A percentile compares a stretch with the other conserved stretches of the same genome.
Evolutionary conservation across 2,329 filamentous ascomycete species (phyloP).

Genomic region (Ciborinia camelliae): DNA sequence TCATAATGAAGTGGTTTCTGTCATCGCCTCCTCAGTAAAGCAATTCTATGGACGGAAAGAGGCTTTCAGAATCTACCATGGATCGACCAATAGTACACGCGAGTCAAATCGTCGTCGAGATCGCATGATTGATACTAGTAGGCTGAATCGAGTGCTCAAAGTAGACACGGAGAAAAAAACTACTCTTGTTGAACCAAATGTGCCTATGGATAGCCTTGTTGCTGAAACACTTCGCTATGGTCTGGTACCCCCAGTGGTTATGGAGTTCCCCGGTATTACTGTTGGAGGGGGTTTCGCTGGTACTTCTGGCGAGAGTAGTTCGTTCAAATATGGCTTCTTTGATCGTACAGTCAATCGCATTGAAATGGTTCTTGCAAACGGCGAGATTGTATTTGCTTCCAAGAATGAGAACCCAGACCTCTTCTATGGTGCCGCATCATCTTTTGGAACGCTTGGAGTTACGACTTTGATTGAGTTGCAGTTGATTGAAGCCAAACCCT

Average conservation of each 20-base stretch:
- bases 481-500: constrained; percentile 50
- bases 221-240: constrained; percentile 51
- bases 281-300: constrained; percentile 64
- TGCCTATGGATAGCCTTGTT: constrained; percentile 63
- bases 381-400: constrained; percentile 50
- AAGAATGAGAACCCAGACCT: constrained; percentile 48
- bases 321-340: constrained; percentile 63
- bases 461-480: constrained; percentile 57
- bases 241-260: constrained; percentile 60
- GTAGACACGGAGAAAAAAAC: constrained; percentile 43
- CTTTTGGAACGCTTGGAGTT: constrained; percentile 58
- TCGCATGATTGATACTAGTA: constrained; percentile 44
- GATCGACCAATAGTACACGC: constrained; percentile 52
- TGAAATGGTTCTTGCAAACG: constrained; percentile 60
- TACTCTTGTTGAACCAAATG: constrained; percentile 61
- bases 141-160: constrained; percentile 45
- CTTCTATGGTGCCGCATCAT: constrained; percentile 56
- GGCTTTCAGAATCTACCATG: constrained; percentile 52
- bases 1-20: constrained; percentile 27
- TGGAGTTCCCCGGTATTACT: constrained; percentile 69
- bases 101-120: constrained; percentile 30
- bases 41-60: constrained; percentile 28
- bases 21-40: constrained; percentile 23
- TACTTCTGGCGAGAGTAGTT: constrained; percentile 63
- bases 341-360: constrained; percentile 58